A percentile compares a stretch with the other conserved stretches of the same genome.
Evolutionary conservation across 805 yeast genomes (phyloP).

Genomic region (Nakazawaea sp.): DNA sequence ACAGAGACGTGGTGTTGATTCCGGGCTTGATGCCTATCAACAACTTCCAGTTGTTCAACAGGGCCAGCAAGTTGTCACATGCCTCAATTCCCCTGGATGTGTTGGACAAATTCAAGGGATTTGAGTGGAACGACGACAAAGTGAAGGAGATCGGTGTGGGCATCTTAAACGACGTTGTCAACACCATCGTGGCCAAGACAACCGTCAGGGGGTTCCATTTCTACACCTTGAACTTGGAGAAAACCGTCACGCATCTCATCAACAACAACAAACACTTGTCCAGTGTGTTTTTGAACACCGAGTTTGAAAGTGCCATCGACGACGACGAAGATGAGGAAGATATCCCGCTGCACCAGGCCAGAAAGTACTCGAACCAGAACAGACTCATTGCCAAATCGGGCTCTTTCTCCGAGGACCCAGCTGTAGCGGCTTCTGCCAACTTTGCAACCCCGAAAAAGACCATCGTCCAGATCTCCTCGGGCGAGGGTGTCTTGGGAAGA

Average conservation of each 20-base stretch:
- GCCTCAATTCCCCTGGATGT: slow-evolving; percentile 68
- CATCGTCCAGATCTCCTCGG: slow-evolving; percentile 72
- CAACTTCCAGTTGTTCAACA: slow-evolving; percentile 70
- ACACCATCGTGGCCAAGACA: slow-evolving; percentile 45
- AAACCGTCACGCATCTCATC: slow-evolving; percentile 81
- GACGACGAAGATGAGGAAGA: slow-evolving; percentile 30
- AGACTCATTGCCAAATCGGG: slow-evolving; percentile 21
- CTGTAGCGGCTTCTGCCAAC: slow-evolving; percentile 1
- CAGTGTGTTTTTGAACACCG: slow-evolving; percentile 34
- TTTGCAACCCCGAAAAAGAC: slow-evolving; percentile 37
- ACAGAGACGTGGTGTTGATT: slow-evolving; percentile 40
- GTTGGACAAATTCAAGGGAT: slow-evolving; percentile 46
- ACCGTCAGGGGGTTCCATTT: slow-evolving; percentile 83
- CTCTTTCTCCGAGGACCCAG: slow-evolving; percentile 4
- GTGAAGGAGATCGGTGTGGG: slow-evolving; percentile 83
- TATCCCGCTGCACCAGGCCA: slow-evolving; percentile 3
- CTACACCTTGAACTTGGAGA: slow-evolving; percentile 87
- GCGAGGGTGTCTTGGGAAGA: slow-evolving; percentile 77
- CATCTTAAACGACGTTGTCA: slow-evolving; percentile 56
- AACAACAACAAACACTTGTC: slow-evolving; percentile 51
- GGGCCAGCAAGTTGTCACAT: slow-evolving; percentile 86
- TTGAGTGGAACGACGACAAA: slow-evolving; percentile 66
- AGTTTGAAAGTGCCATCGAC: slow-evolving; percentile 29
- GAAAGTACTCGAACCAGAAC: slow-evolving; percentile 18
- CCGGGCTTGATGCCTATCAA: slow-evolving; percentile 94